phyloP scores from a whole-genome alignment of 1,284 basidiomycete species.

The Leccinum griseonigrum region DNA sequence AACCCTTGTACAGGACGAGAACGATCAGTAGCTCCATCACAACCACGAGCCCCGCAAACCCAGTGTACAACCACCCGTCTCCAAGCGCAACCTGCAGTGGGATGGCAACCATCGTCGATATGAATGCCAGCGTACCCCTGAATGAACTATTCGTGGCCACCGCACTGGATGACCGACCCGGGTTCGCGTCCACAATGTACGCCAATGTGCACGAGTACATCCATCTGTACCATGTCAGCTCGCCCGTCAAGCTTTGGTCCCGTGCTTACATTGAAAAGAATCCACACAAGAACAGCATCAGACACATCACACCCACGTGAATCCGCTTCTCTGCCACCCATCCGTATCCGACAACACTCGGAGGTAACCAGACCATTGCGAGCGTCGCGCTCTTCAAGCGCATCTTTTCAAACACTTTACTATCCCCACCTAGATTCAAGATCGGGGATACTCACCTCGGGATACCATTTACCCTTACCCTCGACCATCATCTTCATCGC shows the following conservation, averaged over 20 bases:
- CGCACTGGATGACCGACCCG: constrained; percentile 67
- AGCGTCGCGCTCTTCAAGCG: constrained; percentile 62
- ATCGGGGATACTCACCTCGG: constrained; percentile 54
- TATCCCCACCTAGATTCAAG: not conserved
- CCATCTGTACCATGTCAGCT: constrained; percentile 44
- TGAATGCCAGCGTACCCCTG: constrained; percentile 67
- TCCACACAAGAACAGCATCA: constrained; percentile 63
- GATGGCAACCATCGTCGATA: constrained; percentile 66
- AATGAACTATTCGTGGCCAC: constrained; percentile 71
- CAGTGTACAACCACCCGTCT: constrained; percentile 73
- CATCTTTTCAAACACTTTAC: constrained; percentile 49
- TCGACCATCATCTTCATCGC: constrained; percentile 53
- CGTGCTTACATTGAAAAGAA: constrained; percentile 65
- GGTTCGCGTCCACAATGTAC: constrained; percentile 77
- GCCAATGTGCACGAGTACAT: constrained; percentile 70
- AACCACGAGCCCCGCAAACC: constrained; percentile 63
- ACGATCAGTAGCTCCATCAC: constrained; percentile 53
- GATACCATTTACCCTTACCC: constrained; percentile 59
- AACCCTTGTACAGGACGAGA: constrained; percentile 48
- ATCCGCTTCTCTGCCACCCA: constrained; percentile 71
- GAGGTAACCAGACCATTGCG: constrained; percentile 55
- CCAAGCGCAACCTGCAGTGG: constrained; percentile 61
- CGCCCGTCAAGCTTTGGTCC: constrained; percentile 9
- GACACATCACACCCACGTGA: constrained; percentile 60
- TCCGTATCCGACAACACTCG: constrained; percentile 65